These are phyloP conservation scores for Blastomyces gilchristii DNA, from an alignment of 2,329 filamentous ascomycete genomes.

Conservation along the genomic window DNA sequence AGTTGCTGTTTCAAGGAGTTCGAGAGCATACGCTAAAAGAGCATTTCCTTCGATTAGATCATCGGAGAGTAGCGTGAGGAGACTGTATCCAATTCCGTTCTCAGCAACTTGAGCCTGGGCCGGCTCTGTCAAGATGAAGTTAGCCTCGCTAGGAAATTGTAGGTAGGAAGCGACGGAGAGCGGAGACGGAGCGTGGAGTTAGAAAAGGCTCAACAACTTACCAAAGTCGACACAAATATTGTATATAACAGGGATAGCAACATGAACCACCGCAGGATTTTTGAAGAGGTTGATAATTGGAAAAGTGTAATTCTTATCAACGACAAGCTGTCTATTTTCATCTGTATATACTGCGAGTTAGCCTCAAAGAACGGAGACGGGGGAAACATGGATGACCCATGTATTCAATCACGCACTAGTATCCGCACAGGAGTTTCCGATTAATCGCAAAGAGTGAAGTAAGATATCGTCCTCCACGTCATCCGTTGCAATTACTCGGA, in stretches of 20 bases:
- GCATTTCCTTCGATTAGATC: conserved; percentile 25
- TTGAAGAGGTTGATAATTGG: conserved; percentile 29
- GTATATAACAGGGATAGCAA: conserved; percentile 37
- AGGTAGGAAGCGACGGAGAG: neutral
- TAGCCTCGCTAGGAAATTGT: neutral
- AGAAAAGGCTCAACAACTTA: conserved; percentile 15
- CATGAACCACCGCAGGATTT: conserved; percentile 28
- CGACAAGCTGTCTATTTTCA: conserved; percentile 33
- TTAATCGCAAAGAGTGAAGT: conserved; percentile 33
- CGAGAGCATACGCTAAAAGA: conserved; percentile 30
- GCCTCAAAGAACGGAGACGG: neutral
- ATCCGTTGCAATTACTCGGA: conserved; percentile 27
- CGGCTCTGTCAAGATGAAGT: conserved; percentile 23
- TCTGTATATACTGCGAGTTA: conserved; percentile 24
- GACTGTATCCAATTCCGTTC: conserved; percentile 29
- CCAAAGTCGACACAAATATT: conserved; percentile 39
- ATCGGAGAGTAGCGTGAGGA: conserved; percentile 28
- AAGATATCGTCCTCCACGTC: conserved; percentile 24
- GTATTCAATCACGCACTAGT: conserved; percentile 22
- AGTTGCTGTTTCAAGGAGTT: conserved; percentile 31
- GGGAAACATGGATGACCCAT: neutral
- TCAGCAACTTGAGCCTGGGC: conserved; percentile 30
- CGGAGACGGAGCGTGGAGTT: too few species aligned
- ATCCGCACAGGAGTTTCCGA: conserved; percentile 39
- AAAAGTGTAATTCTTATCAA: conserved; percentile 31